These are phyloP conservation scores for Plasmodium berghei DNA, from an alignment of 169 alveolate species.

Conservation along the genomic window DNA sequence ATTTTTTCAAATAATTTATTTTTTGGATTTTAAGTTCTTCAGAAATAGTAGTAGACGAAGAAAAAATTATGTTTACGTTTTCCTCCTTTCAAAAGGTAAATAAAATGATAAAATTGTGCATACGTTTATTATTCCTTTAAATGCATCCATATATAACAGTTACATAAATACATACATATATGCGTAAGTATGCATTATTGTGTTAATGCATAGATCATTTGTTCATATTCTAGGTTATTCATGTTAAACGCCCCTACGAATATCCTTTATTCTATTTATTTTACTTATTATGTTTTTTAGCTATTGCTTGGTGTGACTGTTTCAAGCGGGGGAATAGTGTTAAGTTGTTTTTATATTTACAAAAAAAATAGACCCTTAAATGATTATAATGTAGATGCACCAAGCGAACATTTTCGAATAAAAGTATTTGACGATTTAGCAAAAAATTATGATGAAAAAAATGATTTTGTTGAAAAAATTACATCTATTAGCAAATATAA, in stretches of 20 bases:
- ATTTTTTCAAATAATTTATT: background rate
- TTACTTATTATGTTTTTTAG: constrained; percentile 11
- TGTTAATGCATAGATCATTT: background rate
- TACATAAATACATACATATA: background rate
- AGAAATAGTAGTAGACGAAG: constrained; percentile 1
- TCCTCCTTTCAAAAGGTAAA: constrained; percentile 74
- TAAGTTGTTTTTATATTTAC: constrained; percentile 55
- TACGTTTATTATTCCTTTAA: background rate
- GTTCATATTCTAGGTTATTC: no score
- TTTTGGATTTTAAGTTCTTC: background rate
- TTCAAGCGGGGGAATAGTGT: constrained; percentile 55
- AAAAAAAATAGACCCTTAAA: constrained; percentile 70
- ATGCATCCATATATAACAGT: no score
- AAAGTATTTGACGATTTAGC: constrained; percentile 61
- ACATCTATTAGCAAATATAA: constrained; percentile 65
- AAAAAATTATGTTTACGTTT: constrained; percentile 54
- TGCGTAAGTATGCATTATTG: constrained; percentile 11
- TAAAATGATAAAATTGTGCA: background rate
- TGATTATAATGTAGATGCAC: constrained; percentile 27
- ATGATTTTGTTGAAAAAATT: constrained; percentile 72
- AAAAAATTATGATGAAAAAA: constrained; percentile 73
- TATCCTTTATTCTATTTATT: background rate
- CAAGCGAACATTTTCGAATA: constrained; percentile 65
- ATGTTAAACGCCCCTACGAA: no score
- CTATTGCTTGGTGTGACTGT: constrained; percentile 70